Base-by-base conservation (phyloP, 371 early-diverging fungal genomes). In the Rhizopus delemar region DNA sequence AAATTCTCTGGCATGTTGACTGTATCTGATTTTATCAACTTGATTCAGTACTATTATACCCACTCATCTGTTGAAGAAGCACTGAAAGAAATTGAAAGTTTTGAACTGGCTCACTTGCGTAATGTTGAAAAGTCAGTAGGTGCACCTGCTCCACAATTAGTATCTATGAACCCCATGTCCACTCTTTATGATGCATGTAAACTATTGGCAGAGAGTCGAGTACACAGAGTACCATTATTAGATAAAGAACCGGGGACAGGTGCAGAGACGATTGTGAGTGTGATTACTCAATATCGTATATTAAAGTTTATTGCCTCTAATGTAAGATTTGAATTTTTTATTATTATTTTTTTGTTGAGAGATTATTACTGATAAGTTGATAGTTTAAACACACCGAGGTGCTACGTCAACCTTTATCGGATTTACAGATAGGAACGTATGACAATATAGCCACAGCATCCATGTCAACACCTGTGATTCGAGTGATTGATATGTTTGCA, bases 1-100 rank as follows among this genome's bases (percentile, higher is more conserved):
- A 75, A 77, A 64, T 95, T 93, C 70, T 89, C 86, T 3, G 98
- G 98, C 51, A 91, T 97, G 91, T 78, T 97, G 65, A 92, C 95
- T 13, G 93, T 93, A 5, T 90, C 93, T 7, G 95, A 97, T 66
- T 90, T 97, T 66, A 89, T 96, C 55, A 90, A 93, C 62, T 75
- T 97, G 64, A 93, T 97, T 34, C 88, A 93, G 67, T 91, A 93
- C 68, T 95, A 91, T 70, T 93, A 93, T 75, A 79, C 83, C 54
- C 85, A 91, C 62, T 80, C 87, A 11, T 90, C 92, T 5, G 87
- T 88, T 46, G 81, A 85, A 29, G 89, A 85, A 31, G 94, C 93
- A 3, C 78, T 90, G 29, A 89, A 88, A 36, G 94, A 96, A 63
- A 86, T 95, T 56, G 93, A 93, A 46, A 85, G 86, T 51, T 83